Evolutionary conservation across 441 rosid genomes (phyloP).

Genomic region (Bocquillonia castaneifolia): DNA sequence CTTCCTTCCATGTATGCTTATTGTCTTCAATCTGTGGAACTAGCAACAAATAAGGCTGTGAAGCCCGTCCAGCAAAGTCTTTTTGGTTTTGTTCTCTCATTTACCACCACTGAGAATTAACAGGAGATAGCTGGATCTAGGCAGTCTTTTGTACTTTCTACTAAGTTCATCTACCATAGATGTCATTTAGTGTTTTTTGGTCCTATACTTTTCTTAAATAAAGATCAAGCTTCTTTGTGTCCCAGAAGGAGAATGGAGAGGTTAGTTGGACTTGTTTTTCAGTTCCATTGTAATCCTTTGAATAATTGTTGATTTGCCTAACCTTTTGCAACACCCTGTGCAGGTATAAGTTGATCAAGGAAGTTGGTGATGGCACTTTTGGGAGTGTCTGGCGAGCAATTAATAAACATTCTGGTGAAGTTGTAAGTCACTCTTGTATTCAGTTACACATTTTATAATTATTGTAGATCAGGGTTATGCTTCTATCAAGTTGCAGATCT

Average conservation of each 20-base stretch:
- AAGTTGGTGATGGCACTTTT: constrained; percentile 98
- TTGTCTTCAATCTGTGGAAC: constrained; percentile 36
- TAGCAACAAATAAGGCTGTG: constrained; percentile 47
- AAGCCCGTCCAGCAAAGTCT: constrained; percentile 38
- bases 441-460: not conserved
- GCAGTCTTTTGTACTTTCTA: constrained; percentile 29
- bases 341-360: constrained; percentile 84
- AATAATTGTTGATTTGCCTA: constrained; percentile 10
- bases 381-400: constrained; percentile 92
- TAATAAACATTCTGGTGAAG: constrained; percentile 80
- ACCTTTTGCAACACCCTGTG: constrained; percentile 6
- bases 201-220: constrained; percentile 40
- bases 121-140: constrained; percentile 38
- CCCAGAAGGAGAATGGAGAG: constrained; percentile 70
- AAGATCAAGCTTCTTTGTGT: constrained; percentile 37
- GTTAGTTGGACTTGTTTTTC: constrained; percentile 31
- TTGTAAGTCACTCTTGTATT: constrained; percentile 49
- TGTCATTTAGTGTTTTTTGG: constrained; percentile 34
- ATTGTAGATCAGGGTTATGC: not conserved
- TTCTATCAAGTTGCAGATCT: not conserved
- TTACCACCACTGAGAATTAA: constrained; percentile 29
- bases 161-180: constrained; percentile 32
- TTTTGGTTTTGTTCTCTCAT: constrained; percentile 30
- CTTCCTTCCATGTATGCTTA: constrained; percentile 24
- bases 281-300: not conserved